Percentiles rank a stretch among this genome's conserved stretches.
Evolutionary conservation across 2,329 filamentous ascomycete species (phyloP).

Genomic region (Diplodia scrobiculata): DNA sequence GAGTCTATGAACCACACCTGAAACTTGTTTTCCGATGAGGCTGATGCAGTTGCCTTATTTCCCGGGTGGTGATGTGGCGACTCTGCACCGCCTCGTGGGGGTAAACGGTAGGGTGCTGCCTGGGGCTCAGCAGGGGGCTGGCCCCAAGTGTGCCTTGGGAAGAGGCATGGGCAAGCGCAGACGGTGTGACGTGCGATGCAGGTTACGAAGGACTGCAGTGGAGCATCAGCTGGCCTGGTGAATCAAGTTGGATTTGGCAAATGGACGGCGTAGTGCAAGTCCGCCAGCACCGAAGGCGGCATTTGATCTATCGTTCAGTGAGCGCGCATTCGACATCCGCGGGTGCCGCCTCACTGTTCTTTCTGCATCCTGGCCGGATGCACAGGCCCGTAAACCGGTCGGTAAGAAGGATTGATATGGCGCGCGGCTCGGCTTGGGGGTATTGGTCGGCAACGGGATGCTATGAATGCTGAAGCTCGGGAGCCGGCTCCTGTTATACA

Average conservation of each 20-base stretch:
- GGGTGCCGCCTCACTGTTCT: neutral
- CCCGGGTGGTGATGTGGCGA: neutral
- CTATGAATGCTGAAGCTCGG: neutral
- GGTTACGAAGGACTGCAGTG: neutral
- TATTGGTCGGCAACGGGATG: neutral
- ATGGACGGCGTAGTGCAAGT: neutral
- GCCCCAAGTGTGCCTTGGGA: constrained; percentile 4
- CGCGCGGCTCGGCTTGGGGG: neutral
- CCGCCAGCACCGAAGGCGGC: neutral
- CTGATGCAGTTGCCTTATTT: constrained; percentile 6
- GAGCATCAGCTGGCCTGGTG: neutral
- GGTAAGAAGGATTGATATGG: neutral
- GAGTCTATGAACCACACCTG: neutral
- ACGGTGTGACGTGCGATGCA: neutral
- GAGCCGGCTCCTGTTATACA: constrained; percentile 18
- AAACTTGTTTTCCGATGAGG: constrained; percentile 6
- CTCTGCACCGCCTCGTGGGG: constrained; percentile 4
- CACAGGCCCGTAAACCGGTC: neutral
- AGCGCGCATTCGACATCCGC: neutral
- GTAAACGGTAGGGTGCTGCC: neutral
- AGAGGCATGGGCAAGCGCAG: neutral
- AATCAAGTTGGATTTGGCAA: neutral
- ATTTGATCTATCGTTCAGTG: neutral
- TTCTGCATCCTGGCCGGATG: neutral
- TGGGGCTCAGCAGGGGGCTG: neutral